Evolutionary conservation across 2,329 filamentous ascomycete species (phyloP).

Genomic region (Lecanicillium sp.): DNA sequence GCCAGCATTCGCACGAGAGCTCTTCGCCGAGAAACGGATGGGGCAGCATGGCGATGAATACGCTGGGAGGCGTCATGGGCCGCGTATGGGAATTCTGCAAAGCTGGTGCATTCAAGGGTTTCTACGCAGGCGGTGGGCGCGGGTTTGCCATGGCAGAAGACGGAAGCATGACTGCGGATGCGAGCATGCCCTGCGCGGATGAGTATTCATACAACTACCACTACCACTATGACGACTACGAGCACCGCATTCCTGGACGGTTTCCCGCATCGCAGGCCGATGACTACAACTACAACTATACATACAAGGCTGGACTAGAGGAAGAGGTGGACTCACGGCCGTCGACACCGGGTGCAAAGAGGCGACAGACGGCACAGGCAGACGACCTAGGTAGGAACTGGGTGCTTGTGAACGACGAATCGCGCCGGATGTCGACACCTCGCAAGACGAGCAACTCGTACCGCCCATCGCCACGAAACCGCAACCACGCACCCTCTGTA

Average conservation of each 20-base stretch:
- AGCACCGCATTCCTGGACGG: slow-evolving; percentile 18
- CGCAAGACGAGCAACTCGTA: slow-evolving; percentile 16
- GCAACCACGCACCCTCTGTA: slow-evolving; percentile 23
- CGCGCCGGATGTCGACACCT: slow-evolving; percentile 15
- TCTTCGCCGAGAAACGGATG: slow-evolving; percentile 32
- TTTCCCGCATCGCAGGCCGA: slow-evolving; percentile 25
- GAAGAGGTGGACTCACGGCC: slow-evolving; percentile 24
- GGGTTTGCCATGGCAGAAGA: slow-evolving; percentile 46
- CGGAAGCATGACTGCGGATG: slow-evolving; percentile 10
- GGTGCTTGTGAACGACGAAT: slow-evolving; percentile 54
- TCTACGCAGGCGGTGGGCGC: slow-evolving; percentile 75
- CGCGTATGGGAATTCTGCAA: slow-evolving; percentile 83
- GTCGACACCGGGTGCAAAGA: slow-evolving; percentile 42
- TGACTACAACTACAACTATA: background rate
- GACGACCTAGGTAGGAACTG: slow-evolving; percentile 59
- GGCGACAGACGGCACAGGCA: slow-evolving; percentile 42
- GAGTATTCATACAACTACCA: slow-evolving; percentile 10
- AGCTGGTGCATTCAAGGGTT: slow-evolving; percentile 66
- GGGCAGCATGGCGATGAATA: slow-evolving; percentile 50
- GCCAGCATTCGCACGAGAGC: too few relatives aligned
- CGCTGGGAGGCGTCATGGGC: slow-evolving; percentile 60
- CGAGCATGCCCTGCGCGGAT: slow-evolving; percentile 6
- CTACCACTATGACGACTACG: slow-evolving; percentile 15
- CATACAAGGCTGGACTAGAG: slow-evolving; percentile 8
- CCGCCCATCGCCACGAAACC: slow-evolving; percentile 19